A percentile compares a stretch with the other conserved stretches of the same genome.
Evolutionary conservation across 1,284 basidiomycete species (phyloP).

Genomic region (Heterobasidion occidentale): DNA sequence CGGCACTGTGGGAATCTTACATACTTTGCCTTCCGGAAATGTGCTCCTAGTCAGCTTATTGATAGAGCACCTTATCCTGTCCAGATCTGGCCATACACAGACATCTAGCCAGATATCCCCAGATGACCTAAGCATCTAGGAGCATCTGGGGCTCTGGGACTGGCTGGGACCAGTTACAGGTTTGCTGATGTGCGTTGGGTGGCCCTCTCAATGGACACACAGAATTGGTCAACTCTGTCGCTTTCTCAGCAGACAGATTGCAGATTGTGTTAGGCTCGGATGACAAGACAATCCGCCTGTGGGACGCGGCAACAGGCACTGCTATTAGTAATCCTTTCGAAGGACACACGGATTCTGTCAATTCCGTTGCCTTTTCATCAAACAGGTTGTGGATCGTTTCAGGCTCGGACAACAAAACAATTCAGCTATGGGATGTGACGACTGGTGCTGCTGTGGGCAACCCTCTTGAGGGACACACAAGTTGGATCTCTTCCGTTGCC

Average conservation of each 20-base stretch:
- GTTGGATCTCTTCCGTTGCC: neutral
- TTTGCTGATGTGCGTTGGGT: too few species aligned
- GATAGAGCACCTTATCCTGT: too few species aligned
- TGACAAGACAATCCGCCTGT: neutral
- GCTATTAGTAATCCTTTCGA: neutral
- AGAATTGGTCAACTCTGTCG: constrained; percentile 1
- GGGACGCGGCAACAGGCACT: too few species aligned
- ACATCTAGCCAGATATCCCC: too few species aligned
- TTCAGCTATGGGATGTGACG: neutral
- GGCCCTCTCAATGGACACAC: constrained; percentile 1
- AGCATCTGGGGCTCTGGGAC: too few species aligned
- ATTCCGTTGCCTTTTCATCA: neutral
- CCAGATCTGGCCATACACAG: too few species aligned
- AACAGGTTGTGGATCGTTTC: too few species aligned
- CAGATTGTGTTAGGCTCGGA: constrained; percentile 3
- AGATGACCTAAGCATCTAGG: too few species aligned
- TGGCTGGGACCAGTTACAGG: too few species aligned
- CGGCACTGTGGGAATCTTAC: too few species aligned
- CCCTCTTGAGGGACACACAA: neutral
- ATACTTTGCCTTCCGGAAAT: too few species aligned
- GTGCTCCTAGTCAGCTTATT: too few species aligned
- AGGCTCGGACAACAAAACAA: neutral
- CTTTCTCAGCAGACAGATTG: constrained; percentile 3
- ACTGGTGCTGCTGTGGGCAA: neutral
- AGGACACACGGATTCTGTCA: neutral